Conservation (phyloP, 2,329 filamentous ascomycete genomes). For the Ascochyta koolunga region DNA sequence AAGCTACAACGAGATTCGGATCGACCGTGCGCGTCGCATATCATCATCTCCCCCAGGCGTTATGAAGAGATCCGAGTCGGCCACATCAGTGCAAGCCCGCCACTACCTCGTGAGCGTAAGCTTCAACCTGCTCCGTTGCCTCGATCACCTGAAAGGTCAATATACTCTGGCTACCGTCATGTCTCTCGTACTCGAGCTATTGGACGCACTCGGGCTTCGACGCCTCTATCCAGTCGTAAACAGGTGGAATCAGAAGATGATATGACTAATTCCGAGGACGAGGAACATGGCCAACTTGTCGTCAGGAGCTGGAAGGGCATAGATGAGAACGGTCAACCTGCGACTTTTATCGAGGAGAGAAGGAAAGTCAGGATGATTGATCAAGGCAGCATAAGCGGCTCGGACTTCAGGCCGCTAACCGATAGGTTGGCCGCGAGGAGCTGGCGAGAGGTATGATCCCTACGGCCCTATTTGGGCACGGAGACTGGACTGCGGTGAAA, state of each 20-base stretch:
- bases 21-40: constrained; percentile 25
- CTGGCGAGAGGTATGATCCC: constrained; percentile 9
- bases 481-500: neutral
- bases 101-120: constrained; percentile 7
- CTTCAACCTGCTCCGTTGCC: constrained; percentile 8
- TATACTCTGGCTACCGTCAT: constrained; percentile 22
- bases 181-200: constrained; percentile 13
- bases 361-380: constrained; percentile 11
- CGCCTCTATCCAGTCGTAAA: constrained; percentile 15
- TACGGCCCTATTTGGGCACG: neutral
- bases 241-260: constrained; percentile 27
- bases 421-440: constrained; percentile 8
- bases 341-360: constrained; percentile 37
- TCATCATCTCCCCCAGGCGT: constrained; percentile 20
- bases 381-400: constrained; percentile 3
- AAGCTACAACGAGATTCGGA: constrained; percentile 24
- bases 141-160: constrained; percentile 7
- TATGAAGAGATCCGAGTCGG: constrained; percentile 23
- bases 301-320: constrained; percentile 35
- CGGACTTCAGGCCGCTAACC: constrained; percentile 12
- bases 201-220: constrained; percentile 13
- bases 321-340: constrained; percentile 37
- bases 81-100: constrained; percentile 19
- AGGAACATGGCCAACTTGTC: constrained; percentile 20
- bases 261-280: constrained; percentile 36